Evolutionary conservation across 2,329 filamentous ascomycete genomes (phyloP).

Genomic region (Pestalotiopsis sp.): DNA sequence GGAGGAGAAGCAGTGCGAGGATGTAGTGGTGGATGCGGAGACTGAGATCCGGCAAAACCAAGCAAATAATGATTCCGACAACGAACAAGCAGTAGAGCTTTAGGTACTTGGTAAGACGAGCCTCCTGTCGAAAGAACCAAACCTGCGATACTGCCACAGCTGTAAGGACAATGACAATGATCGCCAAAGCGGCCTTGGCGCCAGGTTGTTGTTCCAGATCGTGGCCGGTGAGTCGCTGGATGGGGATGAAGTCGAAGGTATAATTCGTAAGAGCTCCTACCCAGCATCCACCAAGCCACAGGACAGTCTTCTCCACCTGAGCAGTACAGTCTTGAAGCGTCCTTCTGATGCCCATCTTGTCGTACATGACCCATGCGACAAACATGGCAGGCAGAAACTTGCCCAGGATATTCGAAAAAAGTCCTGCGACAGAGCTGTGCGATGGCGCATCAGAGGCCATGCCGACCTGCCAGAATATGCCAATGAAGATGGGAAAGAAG

Average conservation of each 20-base stretch:
- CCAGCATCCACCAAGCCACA: constrained; percentile 92
- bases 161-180: constrained; percentile 73
- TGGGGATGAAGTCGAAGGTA: constrained; percentile 91
- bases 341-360: constrained; percentile 76
- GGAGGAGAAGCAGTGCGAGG: constrained; percentile 81
- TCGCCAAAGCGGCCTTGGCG: constrained; percentile 77
- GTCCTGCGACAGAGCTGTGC: constrained; percentile 64
- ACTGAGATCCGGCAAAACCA: constrained; percentile 75
- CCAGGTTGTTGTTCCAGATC: constrained; percentile 90
- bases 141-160: constrained; percentile 74
- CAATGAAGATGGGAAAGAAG: constrained; percentile 81
- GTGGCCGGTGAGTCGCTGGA: constrained; percentile 86
- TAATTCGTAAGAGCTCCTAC: constrained; percentile 92
- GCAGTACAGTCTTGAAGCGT: constrained; percentile 74
- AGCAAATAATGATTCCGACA: constrained; percentile 66
- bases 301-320: constrained; percentile 84
- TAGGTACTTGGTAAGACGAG: constrained; percentile 76
- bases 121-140: constrained; percentile 85
- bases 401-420: constrained; percentile 78
- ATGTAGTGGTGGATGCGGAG: constrained; percentile 94
- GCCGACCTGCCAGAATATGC: constrained; percentile 87
- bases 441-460: constrained; percentile 86
- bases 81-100: constrained; percentile 75
- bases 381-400: constrained; percentile 88
- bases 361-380: constrained; percentile 84